Evolutionary conservation across 441 rosid genomes (phyloP).

Genomic region (Brassica hybrid): DNA sequence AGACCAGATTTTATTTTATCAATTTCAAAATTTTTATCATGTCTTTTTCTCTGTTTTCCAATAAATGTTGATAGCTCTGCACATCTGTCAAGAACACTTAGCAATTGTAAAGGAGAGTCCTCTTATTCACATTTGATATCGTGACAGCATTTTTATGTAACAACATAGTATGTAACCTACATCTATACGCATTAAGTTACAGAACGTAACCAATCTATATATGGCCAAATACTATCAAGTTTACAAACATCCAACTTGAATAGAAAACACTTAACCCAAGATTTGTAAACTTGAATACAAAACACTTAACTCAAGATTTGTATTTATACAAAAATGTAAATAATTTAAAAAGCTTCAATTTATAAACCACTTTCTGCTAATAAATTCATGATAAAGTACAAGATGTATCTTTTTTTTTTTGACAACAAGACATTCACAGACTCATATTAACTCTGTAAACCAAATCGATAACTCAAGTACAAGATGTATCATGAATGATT

Average conservation of each 20-base stretch:
- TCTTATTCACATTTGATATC: background rate
- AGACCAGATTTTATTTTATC: background rate
- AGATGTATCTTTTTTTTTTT: too few relatives aligned
- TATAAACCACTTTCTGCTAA: too few relatives aligned
- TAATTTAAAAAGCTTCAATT: background rate
- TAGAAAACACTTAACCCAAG: background rate
- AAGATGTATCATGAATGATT: too few relatives aligned
- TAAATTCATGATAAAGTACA: too few relatives aligned
- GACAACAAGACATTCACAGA: too few relatives aligned
- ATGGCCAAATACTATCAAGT: background rate
- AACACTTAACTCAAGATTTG: background rate
- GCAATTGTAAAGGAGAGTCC: background rate
- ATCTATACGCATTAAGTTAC: background rate
- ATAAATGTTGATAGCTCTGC: background rate
- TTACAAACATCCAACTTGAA: background rate
- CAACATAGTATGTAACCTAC: background rate
- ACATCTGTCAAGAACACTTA: background rate
- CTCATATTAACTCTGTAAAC: too few relatives aligned
- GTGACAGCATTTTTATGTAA: background rate
- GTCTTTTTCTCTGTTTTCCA: background rate
- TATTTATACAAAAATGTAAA: background rate
- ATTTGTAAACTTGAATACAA: background rate
- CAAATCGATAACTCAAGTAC: too few relatives aligned
- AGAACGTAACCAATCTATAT: background rate
- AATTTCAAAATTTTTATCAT: background rate